phyloP scores from a whole-genome alignment of 345 rosid species.

The Carallia pectinifolia region DNA sequence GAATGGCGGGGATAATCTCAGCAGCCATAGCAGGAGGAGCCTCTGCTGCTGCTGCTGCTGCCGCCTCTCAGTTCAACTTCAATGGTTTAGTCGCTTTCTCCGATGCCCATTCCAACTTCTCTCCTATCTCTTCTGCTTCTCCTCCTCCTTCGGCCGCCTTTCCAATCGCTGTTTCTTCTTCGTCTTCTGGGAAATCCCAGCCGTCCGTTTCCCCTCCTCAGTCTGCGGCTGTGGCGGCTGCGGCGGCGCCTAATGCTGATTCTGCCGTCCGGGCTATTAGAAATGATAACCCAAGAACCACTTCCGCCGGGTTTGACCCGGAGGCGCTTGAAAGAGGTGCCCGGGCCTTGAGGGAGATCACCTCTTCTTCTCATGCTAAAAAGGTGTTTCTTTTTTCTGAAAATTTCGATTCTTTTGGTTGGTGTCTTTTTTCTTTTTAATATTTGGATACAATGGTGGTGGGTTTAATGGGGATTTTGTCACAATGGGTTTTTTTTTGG shows the following conservation, averaged over 20 bases:
- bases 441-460: too few relatives aligned
- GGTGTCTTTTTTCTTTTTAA: too few relatives aligned
- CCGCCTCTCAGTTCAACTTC: slow-evolving; percentile 8
- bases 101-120: slow-evolving; percentile 63
- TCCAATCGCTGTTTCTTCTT: too few relatives aligned
- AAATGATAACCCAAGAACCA: slow-evolving; percentile 75
- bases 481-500: too few relatives aligned
- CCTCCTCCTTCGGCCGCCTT: slow-evolving; percentile 8
- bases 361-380: slow-evolving; percentile 63
- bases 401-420: too few relatives aligned
- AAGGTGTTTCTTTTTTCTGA: slow-evolving; percentile 22
- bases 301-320: slow-evolving; percentile 86
- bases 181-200: slow-evolving; percentile 24
- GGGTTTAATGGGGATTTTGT: too few relatives aligned
- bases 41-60: slow-evolving; percentile 33
- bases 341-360: slow-evolving; percentile 62
- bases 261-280: slow-evolving; percentile 45
- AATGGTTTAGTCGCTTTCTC: slow-evolving; percentile 30
- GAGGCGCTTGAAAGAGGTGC: slow-evolving; percentile 91
- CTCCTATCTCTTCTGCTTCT: slow-evolving; percentile 31
- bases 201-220: slow-evolving; percentile 32
- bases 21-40: slow-evolving; percentile 53
- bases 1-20: slow-evolving; percentile 47
- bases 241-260: slow-evolving; percentile 23
- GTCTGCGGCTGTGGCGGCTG: slow-evolving; percentile 7